phyloP scores from a whole-genome alignment of 768 basidiomycete genomes.

The Agaricus blazei region DNA sequence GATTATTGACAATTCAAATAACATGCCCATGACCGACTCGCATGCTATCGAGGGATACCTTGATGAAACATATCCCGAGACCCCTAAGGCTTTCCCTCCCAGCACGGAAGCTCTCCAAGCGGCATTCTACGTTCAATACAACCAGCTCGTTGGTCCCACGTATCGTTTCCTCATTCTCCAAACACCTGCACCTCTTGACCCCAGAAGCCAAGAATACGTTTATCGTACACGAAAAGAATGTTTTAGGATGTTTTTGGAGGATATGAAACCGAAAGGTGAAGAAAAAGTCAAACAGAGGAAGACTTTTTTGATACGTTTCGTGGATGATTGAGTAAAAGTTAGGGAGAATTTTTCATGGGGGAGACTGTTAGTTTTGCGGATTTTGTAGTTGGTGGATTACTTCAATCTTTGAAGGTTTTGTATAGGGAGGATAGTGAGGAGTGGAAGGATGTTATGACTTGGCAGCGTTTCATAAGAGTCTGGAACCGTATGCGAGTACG shows the following conservation, averaged over 20 bases:
- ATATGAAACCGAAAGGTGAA: constrained; percentile 26
- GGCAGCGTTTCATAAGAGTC: constrained; percentile 8
- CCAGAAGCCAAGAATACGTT: constrained; percentile 25
- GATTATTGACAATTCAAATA: constrained; percentile 32
- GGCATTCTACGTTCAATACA: neutral
- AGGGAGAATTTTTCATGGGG: neutral
- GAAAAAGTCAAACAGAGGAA: constrained; percentile 24
- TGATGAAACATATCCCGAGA: constrained; percentile 34
- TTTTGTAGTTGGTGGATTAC: constrained; percentile 3
- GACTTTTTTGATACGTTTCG: constrained; percentile 10
- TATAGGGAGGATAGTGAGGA: constrained; percentile 15
- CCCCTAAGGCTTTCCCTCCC: constrained; percentile 19
- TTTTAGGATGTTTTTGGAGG: constrained; percentile 32
- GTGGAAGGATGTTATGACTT: constrained; percentile 15
- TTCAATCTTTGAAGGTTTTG: constrained; percentile 6
- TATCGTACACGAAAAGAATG: constrained; percentile 25
- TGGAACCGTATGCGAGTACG: constrained; percentile 7
- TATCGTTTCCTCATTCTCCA: constrained; percentile 7
- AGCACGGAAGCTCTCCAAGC: constrained; percentile 3
- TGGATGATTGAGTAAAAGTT: constrained; percentile 4
- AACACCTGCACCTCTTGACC: constrained; percentile 12
- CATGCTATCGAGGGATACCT: constrained; percentile 41
- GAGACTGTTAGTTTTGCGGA: constrained; percentile 9
- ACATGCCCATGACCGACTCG: constrained; percentile 31
- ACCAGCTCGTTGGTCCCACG: constrained; percentile 8